Conservation (phyloP, 176 grass and related monocot species). For the Cenchrus americanus region DNA sequence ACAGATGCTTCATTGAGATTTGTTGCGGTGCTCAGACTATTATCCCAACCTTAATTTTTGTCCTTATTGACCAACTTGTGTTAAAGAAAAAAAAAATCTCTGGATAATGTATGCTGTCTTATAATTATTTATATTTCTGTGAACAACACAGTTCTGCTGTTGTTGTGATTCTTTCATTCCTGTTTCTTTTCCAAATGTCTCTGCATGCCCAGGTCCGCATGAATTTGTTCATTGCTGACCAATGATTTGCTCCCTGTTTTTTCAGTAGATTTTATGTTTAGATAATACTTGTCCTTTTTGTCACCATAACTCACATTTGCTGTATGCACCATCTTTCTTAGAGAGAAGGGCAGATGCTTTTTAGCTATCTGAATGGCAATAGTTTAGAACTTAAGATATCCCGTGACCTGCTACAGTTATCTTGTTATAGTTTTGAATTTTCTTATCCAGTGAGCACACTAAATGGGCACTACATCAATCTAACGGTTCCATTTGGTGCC, state of each 20-base stretch:
- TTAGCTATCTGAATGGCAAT: slow-evolving; percentile 16
- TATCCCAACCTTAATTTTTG: not conserved
- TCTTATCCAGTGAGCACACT: slow-evolving; percentile 23
- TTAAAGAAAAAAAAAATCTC: not conserved
- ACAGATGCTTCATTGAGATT: slow-evolving; percentile 35
- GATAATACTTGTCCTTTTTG: not conserved
- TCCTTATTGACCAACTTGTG: slow-evolving; percentile 14
- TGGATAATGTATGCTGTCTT: not conserved
- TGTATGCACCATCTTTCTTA: not conserved
- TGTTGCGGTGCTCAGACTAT: not conserved
- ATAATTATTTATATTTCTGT: not conserved
- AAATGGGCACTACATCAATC: slow-evolving; percentile 32
- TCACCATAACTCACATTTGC: not conserved
- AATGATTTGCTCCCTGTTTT: not conserved
- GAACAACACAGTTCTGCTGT: not conserved
- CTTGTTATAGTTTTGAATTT: slow-evolving; percentile 32
- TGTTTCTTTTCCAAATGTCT: not conserved
- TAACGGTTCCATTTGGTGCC: slow-evolving; percentile 28
- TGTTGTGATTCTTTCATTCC: slow-evolving; percentile 2
- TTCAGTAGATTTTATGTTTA: not conserved
- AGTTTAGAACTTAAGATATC: slow-evolving; percentile 13
- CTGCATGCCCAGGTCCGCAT: not conserved
- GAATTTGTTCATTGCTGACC: slow-evolving; percentile 23
- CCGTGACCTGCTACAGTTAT: slow-evolving; percentile 20
- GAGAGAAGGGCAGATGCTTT: not conserved